Base-by-base conservation (phyloP, 257 asterid genomes). In the Lithospermum erythrorhizon region DNA sequence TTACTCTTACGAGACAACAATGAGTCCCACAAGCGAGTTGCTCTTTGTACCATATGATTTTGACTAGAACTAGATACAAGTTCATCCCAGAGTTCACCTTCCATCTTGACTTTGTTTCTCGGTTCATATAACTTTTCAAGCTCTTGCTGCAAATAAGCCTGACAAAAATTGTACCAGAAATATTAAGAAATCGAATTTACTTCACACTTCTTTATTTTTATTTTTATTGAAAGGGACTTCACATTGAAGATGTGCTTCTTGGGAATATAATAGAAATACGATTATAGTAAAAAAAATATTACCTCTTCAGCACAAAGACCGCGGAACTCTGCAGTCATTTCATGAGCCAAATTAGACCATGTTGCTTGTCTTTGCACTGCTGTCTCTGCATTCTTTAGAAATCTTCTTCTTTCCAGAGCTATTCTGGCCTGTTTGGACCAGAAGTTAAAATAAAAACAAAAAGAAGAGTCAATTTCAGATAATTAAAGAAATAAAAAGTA, bases 281-380 rank as follows among this genome's bases (percentile, higher is more conserved):
- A 68, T 55, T 30, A 64, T 6, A n/a, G 35, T 32, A 24, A 24
- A 5, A 41, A 45, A 62, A 19, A 25, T 57, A n/a, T 70, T 75
- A 88, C 98, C 95, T 91, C 98, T 86, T 91, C 96, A 55, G 96
- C 96, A 76, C 95, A 87, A 69, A 91, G 88, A 57, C 94, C 96
- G 64, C 98, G 96, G 68, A 86, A 91, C 74, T 91, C 98, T 30
- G 98, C 94, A 51, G 98, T 91, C 96, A 91, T 87, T 81, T 91
- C 98, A 79, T 91, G 98, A 69, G 98, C 95, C 86, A 91, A 82
- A 81, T 78, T 83, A 67, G 98, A 91, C 98, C 98, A 91, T 79
- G 86, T 76, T 18, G 85, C 96, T 79, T 91, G 96, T 67, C 94
- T 86, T 64, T 76, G 95, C 66, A 91, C 96, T 57, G 96, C 98